Percentiles rank a stretch among this genome's conserved stretches.
These are phyloP conservation scores for Aspergillus leporis DNA, from an alignment of 495 filamentous ascomycete species.

Conservation along the genomic window DNA sequence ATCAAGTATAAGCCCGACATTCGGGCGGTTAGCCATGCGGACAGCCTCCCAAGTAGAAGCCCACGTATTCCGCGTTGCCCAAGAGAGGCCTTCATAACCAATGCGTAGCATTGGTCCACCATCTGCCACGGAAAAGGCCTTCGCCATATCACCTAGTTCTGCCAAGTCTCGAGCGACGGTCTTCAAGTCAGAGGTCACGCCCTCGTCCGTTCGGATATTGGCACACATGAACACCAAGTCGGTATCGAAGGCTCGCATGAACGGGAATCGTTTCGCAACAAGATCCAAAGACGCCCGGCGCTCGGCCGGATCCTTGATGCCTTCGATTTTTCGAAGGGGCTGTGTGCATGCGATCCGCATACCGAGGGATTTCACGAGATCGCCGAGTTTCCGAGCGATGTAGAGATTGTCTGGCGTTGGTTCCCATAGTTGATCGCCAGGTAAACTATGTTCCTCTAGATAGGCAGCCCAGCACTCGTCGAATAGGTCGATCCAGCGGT, in stretches of 20 bases:
- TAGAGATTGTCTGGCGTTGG: slow-evolving; percentile 27
- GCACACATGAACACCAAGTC: slow-evolving; percentile 39
- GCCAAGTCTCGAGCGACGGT: slow-evolving; percentile 32
- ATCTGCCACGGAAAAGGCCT: slow-evolving; percentile 26
- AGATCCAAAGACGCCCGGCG: slow-evolving; percentile 22
- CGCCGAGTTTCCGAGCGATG: slow-evolving; percentile 29
- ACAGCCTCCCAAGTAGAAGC: slow-evolving; percentile 60
- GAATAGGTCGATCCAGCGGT: slow-evolving; percentile 37
- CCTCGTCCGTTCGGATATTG: slow-evolving; percentile 30
- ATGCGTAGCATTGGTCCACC: slow-evolving; percentile 32
- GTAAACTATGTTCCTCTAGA: slow-evolving; percentile 27
- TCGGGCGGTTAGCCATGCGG: slow-evolving; percentile 52
- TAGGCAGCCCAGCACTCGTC: slow-evolving; percentile 42
- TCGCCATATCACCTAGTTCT: slow-evolving; percentile 34
- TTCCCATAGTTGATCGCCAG: slow-evolving; percentile 31
- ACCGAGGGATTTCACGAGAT: slow-evolving; percentile 29
- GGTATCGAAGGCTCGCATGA: slow-evolving; percentile 40
- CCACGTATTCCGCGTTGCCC: slow-evolving; percentile 65
- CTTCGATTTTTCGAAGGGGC: slow-evolving; percentile 34
- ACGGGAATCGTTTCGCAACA: slow-evolving; percentile 37
- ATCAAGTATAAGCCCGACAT: slow-evolving; percentile 68
- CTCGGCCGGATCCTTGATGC: slow-evolving; percentile 27
- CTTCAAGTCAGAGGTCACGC: slow-evolving; percentile 32
- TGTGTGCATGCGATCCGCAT: slow-evolving; percentile 38
- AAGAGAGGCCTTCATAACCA: slow-evolving; percentile 51